Percentiles rank a stretch among this genome's conserved stretches.
phyloP scores from a whole-genome alignment of 768 basidiomycete species.

The Coprinopsis cinerea region DNA sequence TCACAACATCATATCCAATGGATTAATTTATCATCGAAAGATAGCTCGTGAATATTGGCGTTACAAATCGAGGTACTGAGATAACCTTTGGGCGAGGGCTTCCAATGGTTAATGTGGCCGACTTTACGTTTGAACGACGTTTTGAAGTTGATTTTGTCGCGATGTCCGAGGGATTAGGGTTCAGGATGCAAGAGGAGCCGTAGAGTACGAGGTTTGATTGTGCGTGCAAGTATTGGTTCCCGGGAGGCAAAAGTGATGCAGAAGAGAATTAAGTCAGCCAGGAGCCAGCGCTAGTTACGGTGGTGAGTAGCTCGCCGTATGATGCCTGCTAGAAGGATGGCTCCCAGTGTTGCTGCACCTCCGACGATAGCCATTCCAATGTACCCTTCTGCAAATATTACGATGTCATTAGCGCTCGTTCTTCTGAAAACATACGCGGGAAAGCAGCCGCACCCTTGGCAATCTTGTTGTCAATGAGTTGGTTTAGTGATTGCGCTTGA shows the following conservation, averaged over 20 bases:
- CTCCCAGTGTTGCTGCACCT: conserved; percentile 81
- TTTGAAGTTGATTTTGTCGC: neutral
- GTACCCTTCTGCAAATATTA: conserved; percentile 75
- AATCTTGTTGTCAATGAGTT: conserved; percentile 84
- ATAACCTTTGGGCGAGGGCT: too few relatives aligned
- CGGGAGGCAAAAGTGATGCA: too few relatives aligned
- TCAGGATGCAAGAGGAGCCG: too few relatives aligned
- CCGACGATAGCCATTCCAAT: conserved; percentile 96
- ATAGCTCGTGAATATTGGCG: neutral
- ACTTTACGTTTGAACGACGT: neutral
- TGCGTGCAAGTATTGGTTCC: too few relatives aligned
- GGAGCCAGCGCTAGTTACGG: conserved; percentile 25
- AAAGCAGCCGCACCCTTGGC: conserved; percentile 54
- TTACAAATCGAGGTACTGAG: too few relatives aligned
- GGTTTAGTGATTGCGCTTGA: conserved; percentile 80
- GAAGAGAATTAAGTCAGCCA: neutral
- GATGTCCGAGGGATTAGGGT: too few relatives aligned
- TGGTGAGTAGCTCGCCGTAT: conserved; percentile 76
- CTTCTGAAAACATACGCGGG: neutral
- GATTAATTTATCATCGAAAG: too few relatives aligned
- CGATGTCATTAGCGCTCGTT: conserved; percentile 4
- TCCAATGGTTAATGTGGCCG: neutral
- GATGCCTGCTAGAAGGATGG: conserved; percentile 65
- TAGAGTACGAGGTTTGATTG: too few relatives aligned
- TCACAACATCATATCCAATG: neutral